phyloP scores from a whole-genome alignment of 2,329 filamentous ascomycete species.

The Blastomyces emzantsi region DNA sequence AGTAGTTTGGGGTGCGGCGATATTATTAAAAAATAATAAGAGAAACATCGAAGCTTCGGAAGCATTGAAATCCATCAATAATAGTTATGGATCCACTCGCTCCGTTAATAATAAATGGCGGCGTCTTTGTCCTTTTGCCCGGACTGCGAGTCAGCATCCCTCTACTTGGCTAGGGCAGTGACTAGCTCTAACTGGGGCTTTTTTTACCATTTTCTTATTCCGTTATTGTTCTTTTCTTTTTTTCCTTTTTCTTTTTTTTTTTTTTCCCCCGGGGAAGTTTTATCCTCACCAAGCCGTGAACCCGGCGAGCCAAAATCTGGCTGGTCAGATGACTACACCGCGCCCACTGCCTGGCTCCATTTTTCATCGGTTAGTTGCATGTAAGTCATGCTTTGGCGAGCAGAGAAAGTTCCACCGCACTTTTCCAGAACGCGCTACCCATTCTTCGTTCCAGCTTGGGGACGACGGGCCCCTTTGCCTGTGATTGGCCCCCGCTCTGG shows the following conservation, averaged over 20 bases:
- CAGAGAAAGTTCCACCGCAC: neutral
- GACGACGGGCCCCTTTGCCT: neutral
- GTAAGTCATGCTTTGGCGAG: neutral
- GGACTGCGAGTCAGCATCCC: neutral
- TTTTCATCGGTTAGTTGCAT: neutral
- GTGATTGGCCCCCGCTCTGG: constrained; percentile 1
- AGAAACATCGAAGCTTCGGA: neutral
- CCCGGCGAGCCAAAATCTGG: neutral
- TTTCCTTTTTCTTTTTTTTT: neutral
- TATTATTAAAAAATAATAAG: too few species aligned
- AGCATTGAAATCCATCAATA: neutral
- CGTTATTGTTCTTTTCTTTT: neutral
- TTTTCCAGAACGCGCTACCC: constrained; percentile 6
- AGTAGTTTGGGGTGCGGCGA: neutral
- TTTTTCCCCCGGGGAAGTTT: neutral
- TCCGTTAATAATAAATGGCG: neutral
- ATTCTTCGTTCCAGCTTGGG: neutral
- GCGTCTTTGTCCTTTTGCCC: neutral
- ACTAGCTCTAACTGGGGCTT: neutral
- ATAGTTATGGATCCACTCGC: neutral
- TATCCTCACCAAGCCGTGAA: neutral
- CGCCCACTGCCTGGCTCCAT: neutral
- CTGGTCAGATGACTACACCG: neutral
- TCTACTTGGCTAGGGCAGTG: neutral
- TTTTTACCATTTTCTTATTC: neutral